Conservation (phyloP, 2,329 filamentous ascomycete genomes). For the Beauveria scarabaeidicola region DNA sequence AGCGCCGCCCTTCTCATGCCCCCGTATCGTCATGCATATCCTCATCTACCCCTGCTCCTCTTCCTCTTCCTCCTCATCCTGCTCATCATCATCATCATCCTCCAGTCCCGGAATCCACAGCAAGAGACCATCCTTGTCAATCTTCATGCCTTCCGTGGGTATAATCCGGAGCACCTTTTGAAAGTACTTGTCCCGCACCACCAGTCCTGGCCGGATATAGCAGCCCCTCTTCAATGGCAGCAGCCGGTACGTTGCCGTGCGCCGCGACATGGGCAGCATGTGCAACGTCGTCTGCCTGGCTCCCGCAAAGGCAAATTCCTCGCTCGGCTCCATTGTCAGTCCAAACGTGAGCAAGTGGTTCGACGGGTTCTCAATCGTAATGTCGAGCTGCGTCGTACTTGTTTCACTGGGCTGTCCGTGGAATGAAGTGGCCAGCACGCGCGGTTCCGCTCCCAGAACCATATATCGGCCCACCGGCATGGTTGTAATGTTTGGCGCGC, state of each 20-base stretch:
- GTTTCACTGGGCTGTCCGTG: constrained; percentile 29
- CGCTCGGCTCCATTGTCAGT: constrained; percentile 82
- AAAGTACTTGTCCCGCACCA: constrained; percentile 84
- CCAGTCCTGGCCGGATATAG: constrained; percentile 65
- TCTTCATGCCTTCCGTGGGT: constrained; percentile 64
- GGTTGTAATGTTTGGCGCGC: constrained; percentile 49
- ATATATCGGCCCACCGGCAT: constrained; percentile 73
- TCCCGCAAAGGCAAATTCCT: constrained; percentile 88
- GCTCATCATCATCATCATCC: constrained; percentile 22
- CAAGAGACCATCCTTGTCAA: constrained; percentile 54
- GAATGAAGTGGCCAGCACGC: constrained; percentile 60
- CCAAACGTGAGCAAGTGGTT: constrained; percentile 93
- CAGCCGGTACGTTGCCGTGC: constrained; percentile 64
- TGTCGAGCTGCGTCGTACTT: constrained; percentile 36
- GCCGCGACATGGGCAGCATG: constrained; percentile 71
- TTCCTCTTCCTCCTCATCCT: constrained; percentile 10
- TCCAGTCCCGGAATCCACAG: constrained; percentile 46
- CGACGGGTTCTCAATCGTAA: constrained; percentile 85
- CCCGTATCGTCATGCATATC: neutral
- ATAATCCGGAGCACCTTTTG: constrained; percentile 80
- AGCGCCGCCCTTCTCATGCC: neutral
- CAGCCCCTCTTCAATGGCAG: constrained; percentile 56
- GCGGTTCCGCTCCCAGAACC: constrained; percentile 75
- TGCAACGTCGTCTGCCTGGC: constrained; percentile 73
- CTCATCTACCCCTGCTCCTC: constrained; percentile 9